Evolutionary conservation across 2,329 filamentous ascomycete species (phyloP).

Genomic region (Aspergillus sojae): DNA sequence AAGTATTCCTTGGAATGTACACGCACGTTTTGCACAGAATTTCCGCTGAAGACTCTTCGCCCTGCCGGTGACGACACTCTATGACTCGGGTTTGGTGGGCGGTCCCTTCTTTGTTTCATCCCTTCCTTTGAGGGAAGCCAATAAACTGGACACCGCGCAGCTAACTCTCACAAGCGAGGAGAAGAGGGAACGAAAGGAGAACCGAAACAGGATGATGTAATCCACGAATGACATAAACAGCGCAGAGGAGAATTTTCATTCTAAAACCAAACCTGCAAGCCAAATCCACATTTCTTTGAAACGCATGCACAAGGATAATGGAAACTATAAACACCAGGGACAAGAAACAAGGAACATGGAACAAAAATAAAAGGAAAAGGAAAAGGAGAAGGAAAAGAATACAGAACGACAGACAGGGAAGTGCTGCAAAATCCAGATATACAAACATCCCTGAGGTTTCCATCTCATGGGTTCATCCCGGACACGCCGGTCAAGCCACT

Average conservation of each 20-base stretch:
- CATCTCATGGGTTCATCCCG: neutral
- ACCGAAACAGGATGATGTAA: neutral
- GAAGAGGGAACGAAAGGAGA: neutral
- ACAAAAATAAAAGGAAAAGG: neutral
- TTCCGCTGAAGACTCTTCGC: neutral
- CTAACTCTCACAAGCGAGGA: neutral
- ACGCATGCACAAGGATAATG: neutral
- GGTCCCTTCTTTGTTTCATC: constrained; percentile 3
- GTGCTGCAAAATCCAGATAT: constrained; percentile 2
- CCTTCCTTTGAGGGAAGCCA: neutral
- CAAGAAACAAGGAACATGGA: neutral
- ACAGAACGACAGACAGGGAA: neutral
- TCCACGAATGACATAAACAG: neutral
- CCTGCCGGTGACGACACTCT: neutral
- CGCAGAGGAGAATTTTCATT: constrained; percentile 5
- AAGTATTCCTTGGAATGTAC: neutral
- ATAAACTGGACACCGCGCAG: neutral
- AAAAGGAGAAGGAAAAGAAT: constrained; percentile 1
- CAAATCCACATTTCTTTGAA: neutral
- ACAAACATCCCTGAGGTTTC: constrained; percentile 1
- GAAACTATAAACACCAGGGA: neutral
- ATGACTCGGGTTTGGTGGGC: neutral
- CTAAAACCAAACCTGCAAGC: neutral
- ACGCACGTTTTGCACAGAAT: neutral
- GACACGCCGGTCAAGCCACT: constrained; percentile 7